Percentiles rank a stretch among this genome's conserved stretches.
Evolutionary conservation across 441 rosid species (phyloP).

Genomic region (Euphorbia schlechtendalii): DNA sequence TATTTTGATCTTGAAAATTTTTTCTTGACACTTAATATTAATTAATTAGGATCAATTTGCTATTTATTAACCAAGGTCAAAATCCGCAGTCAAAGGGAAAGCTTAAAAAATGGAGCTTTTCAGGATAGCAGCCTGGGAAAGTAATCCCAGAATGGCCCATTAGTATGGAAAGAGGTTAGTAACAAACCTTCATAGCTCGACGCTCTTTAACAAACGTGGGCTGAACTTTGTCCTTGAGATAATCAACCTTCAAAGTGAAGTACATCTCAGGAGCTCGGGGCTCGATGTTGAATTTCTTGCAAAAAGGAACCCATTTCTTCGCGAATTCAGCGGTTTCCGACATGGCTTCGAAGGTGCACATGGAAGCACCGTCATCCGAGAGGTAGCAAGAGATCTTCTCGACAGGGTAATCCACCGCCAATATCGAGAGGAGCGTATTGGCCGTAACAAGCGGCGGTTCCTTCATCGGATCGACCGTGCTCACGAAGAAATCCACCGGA

Average conservation of each 20-base stretch:
- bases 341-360: constrained; percentile 79
- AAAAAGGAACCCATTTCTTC: constrained; percentile 57
- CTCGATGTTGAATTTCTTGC: constrained; percentile 46
- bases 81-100: too few species aligned
- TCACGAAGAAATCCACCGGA: constrained; percentile 79
- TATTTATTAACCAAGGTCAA: too few species aligned
- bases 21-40: too few species aligned
- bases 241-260: constrained; percentile 71
- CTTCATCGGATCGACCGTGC: constrained; percentile 97
- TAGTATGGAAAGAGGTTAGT: background rate
- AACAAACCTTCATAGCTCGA: constrained; percentile 85
- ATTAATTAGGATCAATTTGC: too few species aligned
- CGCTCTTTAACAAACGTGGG: constrained; percentile 90
- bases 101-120: too few species aligned
- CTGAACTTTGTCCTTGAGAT: constrained; percentile 92
- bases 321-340: constrained; percentile 69
- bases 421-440: constrained; percentile 74
- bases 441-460: constrained; percentile 94
- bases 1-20: too few species aligned
- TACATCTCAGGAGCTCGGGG: constrained; percentile 68
- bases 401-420: constrained; percentile 90
- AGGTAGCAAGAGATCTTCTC: constrained; percentile 89
- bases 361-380: constrained; percentile 92
- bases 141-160: too few species aligned
- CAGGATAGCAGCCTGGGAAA: too few species aligned